Percentiles rank a stretch among this genome's conserved stretches.
phyloP scores from a whole-genome alignment of 352 stramenopile species.

The Globisporangium cylindrosporum region DNA sequence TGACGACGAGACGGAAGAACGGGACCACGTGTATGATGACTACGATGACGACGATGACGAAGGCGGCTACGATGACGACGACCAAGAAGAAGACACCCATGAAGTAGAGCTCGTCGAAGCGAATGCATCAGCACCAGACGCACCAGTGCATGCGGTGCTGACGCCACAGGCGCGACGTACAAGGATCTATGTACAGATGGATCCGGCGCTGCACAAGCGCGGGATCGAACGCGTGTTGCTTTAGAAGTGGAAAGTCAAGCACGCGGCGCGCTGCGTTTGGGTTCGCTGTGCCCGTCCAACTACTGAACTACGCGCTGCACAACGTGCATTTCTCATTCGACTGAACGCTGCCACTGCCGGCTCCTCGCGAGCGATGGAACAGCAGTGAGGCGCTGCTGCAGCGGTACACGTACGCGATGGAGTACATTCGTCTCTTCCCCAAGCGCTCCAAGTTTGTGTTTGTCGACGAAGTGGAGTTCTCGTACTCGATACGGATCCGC shows the following conservation, averaged over 20 bases:
- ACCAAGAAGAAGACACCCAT: too few relatives aligned
- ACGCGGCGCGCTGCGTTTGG: conserved; percentile 30
- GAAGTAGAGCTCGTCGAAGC: too few relatives aligned
- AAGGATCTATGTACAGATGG: background rate
- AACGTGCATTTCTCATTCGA: background rate
- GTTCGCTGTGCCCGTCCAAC: background rate
- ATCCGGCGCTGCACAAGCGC: conserved; percentile 13
- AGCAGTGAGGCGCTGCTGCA: background rate
- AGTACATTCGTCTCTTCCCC: background rate
- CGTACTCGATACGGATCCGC: background rate
- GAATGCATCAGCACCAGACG: background rate
- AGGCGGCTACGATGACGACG: too few relatives aligned
- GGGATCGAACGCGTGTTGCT: conserved; percentile 36
- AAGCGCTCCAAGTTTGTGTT: background rate
- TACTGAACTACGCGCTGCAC: background rate
- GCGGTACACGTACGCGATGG: background rate
- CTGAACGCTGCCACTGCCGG: background rate
- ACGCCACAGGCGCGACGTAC: background rate
- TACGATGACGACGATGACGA: too few relatives aligned
- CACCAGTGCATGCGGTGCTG: too few relatives aligned
- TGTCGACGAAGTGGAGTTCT: background rate
- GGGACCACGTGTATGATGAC: too few relatives aligned
- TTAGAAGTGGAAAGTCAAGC: conserved; percentile 33
- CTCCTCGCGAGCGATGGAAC: background rate
- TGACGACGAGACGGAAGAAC: too few relatives aligned